phyloP scores from a whole-genome alignment of 257 asterid species.

The Nicotiana knightiana region DNA sequence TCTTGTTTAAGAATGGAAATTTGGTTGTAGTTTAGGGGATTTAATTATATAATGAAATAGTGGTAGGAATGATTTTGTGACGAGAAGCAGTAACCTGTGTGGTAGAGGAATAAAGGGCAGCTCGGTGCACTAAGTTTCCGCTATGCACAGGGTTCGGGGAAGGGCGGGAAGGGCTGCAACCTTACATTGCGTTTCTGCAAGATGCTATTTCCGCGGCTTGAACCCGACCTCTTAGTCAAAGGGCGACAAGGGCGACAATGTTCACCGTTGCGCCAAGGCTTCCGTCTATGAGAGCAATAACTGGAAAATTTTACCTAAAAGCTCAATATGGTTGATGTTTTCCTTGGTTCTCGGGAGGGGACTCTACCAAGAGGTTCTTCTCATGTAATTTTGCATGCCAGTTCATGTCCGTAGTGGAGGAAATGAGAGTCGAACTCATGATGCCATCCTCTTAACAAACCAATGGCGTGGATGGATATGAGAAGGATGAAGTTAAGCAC shows the following conservation, averaged over 20 bases:
- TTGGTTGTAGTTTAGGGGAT: background rate
- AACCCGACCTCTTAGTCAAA: no score
- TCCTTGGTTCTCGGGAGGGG: background rate
- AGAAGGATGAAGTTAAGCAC: background rate
- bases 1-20: slow-evolving; percentile 6
- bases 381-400: background rate
- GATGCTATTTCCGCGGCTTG: no score
- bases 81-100: background rate
- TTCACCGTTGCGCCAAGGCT: no score
- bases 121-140: no score
- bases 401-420: background rate
- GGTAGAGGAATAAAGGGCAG: background rate
- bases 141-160: no score
- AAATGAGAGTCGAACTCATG: background rate
- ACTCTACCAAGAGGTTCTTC: background rate
- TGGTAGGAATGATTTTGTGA: background rate
- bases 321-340: background rate
- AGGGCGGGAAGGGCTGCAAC: no score
- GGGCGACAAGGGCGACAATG: no score
- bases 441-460: background rate
- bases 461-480: background rate
- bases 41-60: background rate
- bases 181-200: no score
- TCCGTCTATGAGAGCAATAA: background rate
- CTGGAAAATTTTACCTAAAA: background rate